A percentile compares a stretch with the other conserved stretches of the same genome.
Conservation (phyloP, 371 early-diverging fungal species). For the Lichtheimia ornata region DNA sequence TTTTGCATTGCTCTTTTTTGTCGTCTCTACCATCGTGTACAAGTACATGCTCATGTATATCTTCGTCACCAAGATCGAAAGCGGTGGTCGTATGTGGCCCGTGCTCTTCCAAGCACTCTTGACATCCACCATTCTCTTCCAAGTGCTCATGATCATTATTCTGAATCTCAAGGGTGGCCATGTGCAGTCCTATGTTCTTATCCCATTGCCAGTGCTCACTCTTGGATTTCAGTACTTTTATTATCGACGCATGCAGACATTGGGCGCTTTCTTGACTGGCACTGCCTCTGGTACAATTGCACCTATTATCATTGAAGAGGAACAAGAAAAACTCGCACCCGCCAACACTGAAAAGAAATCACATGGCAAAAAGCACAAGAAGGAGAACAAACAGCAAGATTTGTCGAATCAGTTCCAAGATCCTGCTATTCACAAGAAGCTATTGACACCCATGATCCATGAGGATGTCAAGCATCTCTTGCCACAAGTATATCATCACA, state of each 20-base stretch:
- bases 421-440: slow-evolving; percentile 39
- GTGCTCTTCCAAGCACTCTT: slow-evolving; percentile 70
- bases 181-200: slow-evolving; percentile 49
- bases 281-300: neutral
- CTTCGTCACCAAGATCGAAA: slow-evolving; percentile 62
- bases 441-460: slow-evolving; percentile 57
- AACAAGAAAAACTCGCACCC: neutral
- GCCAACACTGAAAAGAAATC: neutral
- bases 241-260: slow-evolving; percentile 13
- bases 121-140: slow-evolving; percentile 66
- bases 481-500: slow-evolving; percentile 42
- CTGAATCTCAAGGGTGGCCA: slow-evolving; percentile 46
- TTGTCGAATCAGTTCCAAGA: slow-evolving; percentile 46
- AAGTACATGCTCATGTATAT: slow-evolving; percentile 69
- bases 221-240: slow-evolving; percentile 50
- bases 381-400: slow-evolving; percentile 11
- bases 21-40: slow-evolving; percentile 69
- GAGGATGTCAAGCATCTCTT: slow-evolving; percentile 52
- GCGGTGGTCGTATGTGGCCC: slow-evolving; percentile 77
- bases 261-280: slow-evolving; percentile 16
- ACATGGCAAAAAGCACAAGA: neutral
- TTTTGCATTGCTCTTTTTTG: slow-evolving; percentile 72
- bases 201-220: slow-evolving; percentile 72
- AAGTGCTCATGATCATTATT: slow-evolving; percentile 69
- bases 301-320: neutral